Conservation (phyloP, 192 early-diverging fungal species). For the Entomortierella chlamydospora region DNA sequence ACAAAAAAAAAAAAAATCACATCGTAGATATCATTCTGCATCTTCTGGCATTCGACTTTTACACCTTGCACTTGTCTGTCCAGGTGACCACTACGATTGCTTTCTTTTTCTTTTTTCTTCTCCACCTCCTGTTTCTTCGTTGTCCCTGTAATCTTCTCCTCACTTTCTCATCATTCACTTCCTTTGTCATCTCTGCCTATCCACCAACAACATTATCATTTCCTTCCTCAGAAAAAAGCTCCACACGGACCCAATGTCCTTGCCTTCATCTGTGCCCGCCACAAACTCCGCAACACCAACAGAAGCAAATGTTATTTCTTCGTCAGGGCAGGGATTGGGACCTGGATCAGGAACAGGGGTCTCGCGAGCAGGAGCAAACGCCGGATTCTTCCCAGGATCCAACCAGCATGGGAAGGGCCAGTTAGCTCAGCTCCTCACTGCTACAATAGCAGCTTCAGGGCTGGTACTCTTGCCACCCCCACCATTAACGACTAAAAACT, state of each 20-base stretch:
- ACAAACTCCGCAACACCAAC: not conserved
- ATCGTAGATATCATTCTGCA: too few relatives aligned
- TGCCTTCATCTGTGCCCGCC: conserved; percentile 4
- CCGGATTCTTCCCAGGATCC: not conserved
- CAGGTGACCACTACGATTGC: conserved; percentile 11
- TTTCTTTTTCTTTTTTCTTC: conserved; percentile 9
- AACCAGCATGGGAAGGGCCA: conserved; percentile 3
- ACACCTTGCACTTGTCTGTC: too few relatives aligned
- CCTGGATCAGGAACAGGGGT: not conserved
- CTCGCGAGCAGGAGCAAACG: not conserved
- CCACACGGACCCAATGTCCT: conserved; percentile 15
- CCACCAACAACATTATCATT: not conserved
- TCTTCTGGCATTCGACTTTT: not conserved
- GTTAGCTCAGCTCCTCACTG: conserved; percentile 30
- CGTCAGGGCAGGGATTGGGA: conserved; percentile 26
- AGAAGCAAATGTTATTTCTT: conserved; percentile 9
- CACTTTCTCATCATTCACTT: not conserved
- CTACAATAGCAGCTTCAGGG: conserved; percentile 50
- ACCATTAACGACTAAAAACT: conserved; percentile 43
- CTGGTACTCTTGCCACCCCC: conserved; percentile 43
- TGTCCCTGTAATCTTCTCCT: not conserved
- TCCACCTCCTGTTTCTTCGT: not conserved
- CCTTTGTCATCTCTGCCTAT: not conserved
- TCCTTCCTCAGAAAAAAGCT: not conserved
- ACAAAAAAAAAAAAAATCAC: too few relatives aligned